phyloP scores from a whole-genome alignment of 768 basidiomycete genomes.

The Agrocybe chaxingu region DNA sequence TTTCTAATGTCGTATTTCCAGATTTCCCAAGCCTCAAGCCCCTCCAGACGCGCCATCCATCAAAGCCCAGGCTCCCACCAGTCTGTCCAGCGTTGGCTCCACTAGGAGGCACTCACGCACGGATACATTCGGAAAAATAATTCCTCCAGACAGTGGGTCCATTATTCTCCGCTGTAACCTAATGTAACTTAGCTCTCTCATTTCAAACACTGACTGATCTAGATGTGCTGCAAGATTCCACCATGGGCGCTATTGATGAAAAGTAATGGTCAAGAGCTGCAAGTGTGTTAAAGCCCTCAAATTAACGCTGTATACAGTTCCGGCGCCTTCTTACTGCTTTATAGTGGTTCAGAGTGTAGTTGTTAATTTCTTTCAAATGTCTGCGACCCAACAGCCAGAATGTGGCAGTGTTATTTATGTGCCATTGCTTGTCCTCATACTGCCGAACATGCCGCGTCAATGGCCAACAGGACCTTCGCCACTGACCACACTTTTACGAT shows the following conservation, averaged over 20 bases:
- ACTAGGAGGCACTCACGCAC: conserved; percentile 13
- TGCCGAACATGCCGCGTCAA: neutral
- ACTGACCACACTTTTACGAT: neutral
- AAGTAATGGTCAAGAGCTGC: too few species aligned
- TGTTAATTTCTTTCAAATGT: too few species aligned
- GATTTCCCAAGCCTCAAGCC: neutral
- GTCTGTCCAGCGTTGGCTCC: neutral
- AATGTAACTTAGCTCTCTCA: neutral
- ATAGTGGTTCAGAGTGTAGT: too few species aligned
- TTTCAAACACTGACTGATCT: neutral
- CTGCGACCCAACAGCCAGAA: too few species aligned
- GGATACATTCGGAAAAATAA: conserved; percentile 11
- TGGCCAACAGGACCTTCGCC: neutral
- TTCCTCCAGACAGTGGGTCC: conserved; percentile 7
- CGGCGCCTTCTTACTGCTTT: too few species aligned
- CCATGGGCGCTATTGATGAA: too few species aligned
- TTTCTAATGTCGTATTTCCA: neutral
- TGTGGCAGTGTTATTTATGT: too few species aligned
- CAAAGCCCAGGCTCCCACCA: neutral
- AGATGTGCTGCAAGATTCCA: neutral
- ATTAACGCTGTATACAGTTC: too few species aligned
- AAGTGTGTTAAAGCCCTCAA: too few species aligned
- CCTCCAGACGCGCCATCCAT: neutral
- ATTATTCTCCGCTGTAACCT: too few species aligned
- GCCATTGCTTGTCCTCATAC: neutral